These are phyloP conservation scores for Teratosphaeria viscida DNA, from an alignment of 2,329 filamentous ascomycete genomes.

Conservation along the genomic window DNA sequence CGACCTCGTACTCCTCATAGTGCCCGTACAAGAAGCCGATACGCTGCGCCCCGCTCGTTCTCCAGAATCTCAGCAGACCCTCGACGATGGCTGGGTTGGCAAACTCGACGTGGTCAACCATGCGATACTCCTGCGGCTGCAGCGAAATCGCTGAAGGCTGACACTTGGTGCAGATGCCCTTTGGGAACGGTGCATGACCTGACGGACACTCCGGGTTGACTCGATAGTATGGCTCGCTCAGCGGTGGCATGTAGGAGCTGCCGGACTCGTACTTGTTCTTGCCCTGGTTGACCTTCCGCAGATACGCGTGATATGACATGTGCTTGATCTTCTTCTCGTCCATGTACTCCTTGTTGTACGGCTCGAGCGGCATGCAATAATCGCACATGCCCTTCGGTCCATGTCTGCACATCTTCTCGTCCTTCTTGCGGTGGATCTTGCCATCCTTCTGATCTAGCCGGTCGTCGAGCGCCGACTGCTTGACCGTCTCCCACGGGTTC, in stretches of 20 bases:
- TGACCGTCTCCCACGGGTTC: slow-evolving; percentile 87
- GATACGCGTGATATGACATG: slow-evolving; percentile 85
- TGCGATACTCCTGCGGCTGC: slow-evolving; percentile 85
- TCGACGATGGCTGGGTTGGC: slow-evolving; percentile 76
- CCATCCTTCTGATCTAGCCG: slow-evolving; percentile 76
- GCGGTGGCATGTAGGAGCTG: slow-evolving; percentile 88
- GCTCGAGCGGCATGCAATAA: slow-evolving; percentile 94
- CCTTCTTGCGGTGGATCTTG: slow-evolving; percentile 68
- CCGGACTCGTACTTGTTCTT: slow-evolving; percentile 94
- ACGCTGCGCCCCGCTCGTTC: slow-evolving; percentile 71
- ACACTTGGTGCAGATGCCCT: slow-evolving; percentile 96
- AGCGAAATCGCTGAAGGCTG: slow-evolving; percentile 94
- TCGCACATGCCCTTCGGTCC: slow-evolving; percentile 98
- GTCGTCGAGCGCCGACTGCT: slow-evolving; percentile 81
- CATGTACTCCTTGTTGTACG: slow-evolving; percentile 80
- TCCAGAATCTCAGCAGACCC: slow-evolving; percentile 84
- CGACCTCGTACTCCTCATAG: slow-evolving; percentile 82
- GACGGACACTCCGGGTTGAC: slow-evolving; percentile 84
- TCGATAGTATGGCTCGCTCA: slow-evolving; percentile 85
- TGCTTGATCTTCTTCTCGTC: slow-evolving; percentile 98
- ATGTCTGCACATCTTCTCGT: slow-evolving; percentile 85
- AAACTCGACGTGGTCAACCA: slow-evolving; percentile 98
- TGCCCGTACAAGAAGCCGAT: slow-evolving; percentile 84
- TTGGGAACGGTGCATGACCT: slow-evolving; percentile 85
- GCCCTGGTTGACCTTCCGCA: slow-evolving; percentile 88